phyloP scores from a whole-genome alignment of 441 rosid species.

The Corymbia citriodora region DNA sequence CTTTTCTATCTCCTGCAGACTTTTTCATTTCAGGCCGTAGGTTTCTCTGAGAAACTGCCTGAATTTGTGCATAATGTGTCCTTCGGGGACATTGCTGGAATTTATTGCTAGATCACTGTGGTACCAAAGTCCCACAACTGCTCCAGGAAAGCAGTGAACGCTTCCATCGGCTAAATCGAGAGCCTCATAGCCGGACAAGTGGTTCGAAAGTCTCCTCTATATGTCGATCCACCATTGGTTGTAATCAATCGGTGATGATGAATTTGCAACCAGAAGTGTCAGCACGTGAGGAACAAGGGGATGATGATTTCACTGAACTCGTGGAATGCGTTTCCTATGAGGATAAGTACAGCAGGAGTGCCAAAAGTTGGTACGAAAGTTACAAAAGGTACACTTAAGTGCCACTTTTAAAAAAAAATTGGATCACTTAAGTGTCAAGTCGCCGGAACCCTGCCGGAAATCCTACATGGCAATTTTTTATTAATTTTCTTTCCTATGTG shows the following conservation, averaged over 20 bases:
- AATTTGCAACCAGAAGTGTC: slow-evolving; percentile 20
- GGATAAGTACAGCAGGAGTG: no score
- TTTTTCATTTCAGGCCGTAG: background rate
- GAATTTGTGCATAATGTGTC: slow-evolving; percentile 1
- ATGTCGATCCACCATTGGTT: slow-evolving; percentile 19
- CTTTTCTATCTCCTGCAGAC: background rate
- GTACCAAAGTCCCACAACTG: slow-evolving; percentile 21
- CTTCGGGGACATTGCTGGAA: slow-evolving; percentile 14
- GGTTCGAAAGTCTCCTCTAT: slow-evolving; percentile 15
- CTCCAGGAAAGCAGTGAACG: slow-evolving; percentile 30
- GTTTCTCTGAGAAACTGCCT: background rate
- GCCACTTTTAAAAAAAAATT: no score
- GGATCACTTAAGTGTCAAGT: no score
- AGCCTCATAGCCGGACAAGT: slow-evolving; percentile 9
- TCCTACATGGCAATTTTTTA: no score
- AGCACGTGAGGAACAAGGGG: slow-evolving; percentile 24
- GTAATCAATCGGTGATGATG: slow-evolving; percentile 21
- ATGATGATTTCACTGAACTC: slow-evolving; percentile 29
- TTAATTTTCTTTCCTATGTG: no score
- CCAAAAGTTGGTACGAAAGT: no score
- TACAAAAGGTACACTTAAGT: no score
- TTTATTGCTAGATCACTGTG: slow-evolving; percentile 21
- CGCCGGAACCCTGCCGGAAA: no score
- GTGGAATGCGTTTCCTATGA: slow-evolving; percentile 26
- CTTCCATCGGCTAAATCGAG: slow-evolving; percentile 8